Conservation (phyloP, 768 basidiomycete species). For the Suillus bovinus region DNA sequence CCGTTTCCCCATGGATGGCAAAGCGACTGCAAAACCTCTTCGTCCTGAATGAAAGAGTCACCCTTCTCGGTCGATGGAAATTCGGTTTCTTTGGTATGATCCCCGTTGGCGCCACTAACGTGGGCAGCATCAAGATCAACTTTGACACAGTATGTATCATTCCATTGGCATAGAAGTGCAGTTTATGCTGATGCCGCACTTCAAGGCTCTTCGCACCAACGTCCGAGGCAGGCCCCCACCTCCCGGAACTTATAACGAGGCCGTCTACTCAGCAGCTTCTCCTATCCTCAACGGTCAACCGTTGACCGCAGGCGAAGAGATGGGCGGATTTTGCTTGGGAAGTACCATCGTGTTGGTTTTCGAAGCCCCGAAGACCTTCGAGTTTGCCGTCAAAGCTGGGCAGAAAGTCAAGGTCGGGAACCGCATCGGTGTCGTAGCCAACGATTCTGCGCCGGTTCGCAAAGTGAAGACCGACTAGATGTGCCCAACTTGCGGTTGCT, state of each 20-base stretch:
- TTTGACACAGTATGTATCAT: conserved; percentile 74
- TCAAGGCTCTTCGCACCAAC: conserved; percentile 87
- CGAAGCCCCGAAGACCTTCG: conserved; percentile 86
- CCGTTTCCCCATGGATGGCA: conserved; percentile 95
- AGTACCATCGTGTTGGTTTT: conserved; percentile 97
- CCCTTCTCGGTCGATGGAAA: conserved; percentile 91
- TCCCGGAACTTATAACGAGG: conserved; percentile 88
- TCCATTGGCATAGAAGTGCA: not conserved
- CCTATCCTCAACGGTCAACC: conserved; percentile 86
- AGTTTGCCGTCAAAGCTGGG: conserved; percentile 73
- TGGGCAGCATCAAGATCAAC: conserved; percentile 93
- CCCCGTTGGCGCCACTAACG: conserved; percentile 97
- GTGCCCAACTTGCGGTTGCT: not conserved
- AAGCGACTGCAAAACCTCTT: conserved; percentile 90
- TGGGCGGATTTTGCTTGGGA: conserved; percentile 96
- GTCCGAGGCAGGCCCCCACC: conserved; percentile 70
- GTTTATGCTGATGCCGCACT: conserved; percentile 7
- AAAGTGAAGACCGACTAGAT: conserved; percentile 36
- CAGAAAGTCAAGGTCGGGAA: conserved; percentile 89
- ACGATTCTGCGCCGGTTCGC: conserved; percentile 25
- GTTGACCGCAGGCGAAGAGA: conserved; percentile 84
- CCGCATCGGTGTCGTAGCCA: conserved; percentile 59
- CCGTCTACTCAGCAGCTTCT: conserved; percentile 85
- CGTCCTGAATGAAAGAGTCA: conserved; percentile 97
- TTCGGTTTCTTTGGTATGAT: conserved; percentile 97